Evolutionary conservation across 1,139 yeast species (phyloP).

Genomic region (Zygoascus hellenicus): DNA sequence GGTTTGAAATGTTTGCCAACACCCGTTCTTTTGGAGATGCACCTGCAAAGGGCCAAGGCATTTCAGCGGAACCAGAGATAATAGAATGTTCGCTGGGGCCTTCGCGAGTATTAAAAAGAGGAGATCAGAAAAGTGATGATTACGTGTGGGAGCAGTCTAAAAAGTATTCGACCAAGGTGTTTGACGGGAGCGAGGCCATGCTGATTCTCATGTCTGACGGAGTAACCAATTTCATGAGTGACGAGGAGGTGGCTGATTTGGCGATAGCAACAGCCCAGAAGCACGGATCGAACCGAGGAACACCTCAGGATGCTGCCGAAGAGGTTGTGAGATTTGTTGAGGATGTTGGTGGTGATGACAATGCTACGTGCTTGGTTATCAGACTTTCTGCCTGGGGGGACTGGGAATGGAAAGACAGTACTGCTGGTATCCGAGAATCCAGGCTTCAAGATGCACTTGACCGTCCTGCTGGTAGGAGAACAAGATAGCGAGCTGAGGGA

Average conservation of each 20-base stretch:
- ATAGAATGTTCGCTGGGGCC: conserved; percentile 56
- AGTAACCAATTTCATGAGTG: conserved; percentile 69
- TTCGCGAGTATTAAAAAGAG: conserved; percentile 26
- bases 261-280: conserved; percentile 65
- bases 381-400: conserved; percentile 88
- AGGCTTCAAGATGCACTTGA: conserved; percentile 49
- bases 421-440: conserved; percentile 75
- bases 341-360: conserved; percentile 88
- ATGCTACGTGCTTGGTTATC: conserved; percentile 82
- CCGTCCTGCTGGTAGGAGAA: conserved; percentile 13
- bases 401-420: conserved; percentile 70
- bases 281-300: conserved; percentile 63
- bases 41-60: conserved; percentile 72
- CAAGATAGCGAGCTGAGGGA: conserved; percentile 7
- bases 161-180: conserved; percentile 11
- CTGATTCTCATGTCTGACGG: conserved; percentile 81
- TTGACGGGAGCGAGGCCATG: conserved; percentile 72
- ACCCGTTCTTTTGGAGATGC: conserved; percentile 92
- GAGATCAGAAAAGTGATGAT: conserved; percentile 12
- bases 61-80: conserved; percentile 89
- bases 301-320: conserved; percentile 80
- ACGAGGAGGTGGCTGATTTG: conserved; percentile 88
- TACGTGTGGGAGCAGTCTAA: conserved; percentile 3
- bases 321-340: conserved; percentile 82
- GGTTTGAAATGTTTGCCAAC: conserved; percentile 81